Base-by-base conservation (phyloP, 2,329 filamentous ascomycete genomes). In the Colletotrichum incanum region DNA sequence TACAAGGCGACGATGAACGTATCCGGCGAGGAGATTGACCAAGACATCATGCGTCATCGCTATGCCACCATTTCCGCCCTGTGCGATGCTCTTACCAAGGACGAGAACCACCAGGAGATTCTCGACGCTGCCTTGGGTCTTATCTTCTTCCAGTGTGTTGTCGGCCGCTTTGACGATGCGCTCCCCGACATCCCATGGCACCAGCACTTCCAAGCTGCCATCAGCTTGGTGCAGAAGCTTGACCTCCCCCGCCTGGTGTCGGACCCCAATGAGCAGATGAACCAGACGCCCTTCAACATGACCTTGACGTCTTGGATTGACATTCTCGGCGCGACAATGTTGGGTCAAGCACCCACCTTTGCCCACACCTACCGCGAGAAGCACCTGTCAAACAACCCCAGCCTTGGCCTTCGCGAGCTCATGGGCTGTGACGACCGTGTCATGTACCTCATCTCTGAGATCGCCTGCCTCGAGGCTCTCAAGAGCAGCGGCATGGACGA, bases 391-490 rank as follows among this genome's bases (percentile, higher is more conserved):
- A 82, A 84, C 74, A 89, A 89, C 81, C 83, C 87, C 28, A 89
- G 86, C 67, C 86, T 92, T 18, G 96, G 96, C 14, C 89, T 99
- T 47, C 92, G 93, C 65, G 95, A 97, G 85, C 89, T 98, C 63
- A 98, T 98, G 95, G 96, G 96, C 76, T 98, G 96, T 82, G 96
- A 98, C 75, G 96, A 99, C 83, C 91, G 92, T 28, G 93, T 98
- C 83, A 98, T 99, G 95, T 98, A 98, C 82, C 88, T 98, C 77
- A 97, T 99, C 80, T 97, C 95, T 2, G 96, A 99, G 84, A 98
- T 98, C 77, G 94, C 96, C 66, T 98, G 96, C 82, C 91, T 99
- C 65, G 96, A 98, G 81, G 93, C 94, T 4, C 90, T 98, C 75
- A 97, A 96, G 86, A 85, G 87, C 49, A 91, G 93, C 72, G 93